Base-by-base conservation (phyloP, 495 filamentous ascomycete species). In the Penicillium canariense region DNA sequence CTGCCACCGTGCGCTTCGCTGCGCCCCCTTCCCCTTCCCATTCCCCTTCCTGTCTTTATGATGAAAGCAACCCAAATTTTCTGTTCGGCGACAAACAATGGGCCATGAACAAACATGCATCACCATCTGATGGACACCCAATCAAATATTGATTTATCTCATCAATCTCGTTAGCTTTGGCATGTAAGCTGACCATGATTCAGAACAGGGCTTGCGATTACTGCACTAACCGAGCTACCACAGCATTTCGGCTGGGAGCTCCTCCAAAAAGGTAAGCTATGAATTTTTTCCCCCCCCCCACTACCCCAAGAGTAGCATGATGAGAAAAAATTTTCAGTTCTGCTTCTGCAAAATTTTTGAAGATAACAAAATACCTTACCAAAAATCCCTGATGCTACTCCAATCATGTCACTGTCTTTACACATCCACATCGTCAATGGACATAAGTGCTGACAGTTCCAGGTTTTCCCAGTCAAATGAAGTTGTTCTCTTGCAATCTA, bases 61-160 rank as follows among this genome's bases (percentile, higher is more conserved):
- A 89, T 74, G 87, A 88, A 80, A 81, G 50, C 63, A 68, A 74
- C 69, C 73, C 72, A 71, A 76, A 80, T 72, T 77, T 73, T 76
- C 76, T 77, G 81, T 81, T 84, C 69, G 84, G 91, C 82, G 87
- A 96, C 81, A 72, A 77, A 70, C 20, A 61, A 84, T 92, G 93
- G 92, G 87, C 91, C 89, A 77, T 77, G 76, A 87, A 94, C 87
- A 86, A 46, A 95, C 92, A 97, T 97, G 93, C 93, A 97, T 86
- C 87, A 97, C 93, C 93, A 96, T 96, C 93, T 97, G 93, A 97
- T 65, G 35, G 54, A 65, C 60, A 56, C 49, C 5, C 12, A 18
- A 39, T 15, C 20, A 31, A 25, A 17, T 1, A 32, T 6, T 32
- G 2, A 5, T 17, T 45, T 26, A 26, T 44, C 50, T 52, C 31